Conservation (phyloP, 202 grass and related monocot genomes). For the Setaria italica region DNA sequence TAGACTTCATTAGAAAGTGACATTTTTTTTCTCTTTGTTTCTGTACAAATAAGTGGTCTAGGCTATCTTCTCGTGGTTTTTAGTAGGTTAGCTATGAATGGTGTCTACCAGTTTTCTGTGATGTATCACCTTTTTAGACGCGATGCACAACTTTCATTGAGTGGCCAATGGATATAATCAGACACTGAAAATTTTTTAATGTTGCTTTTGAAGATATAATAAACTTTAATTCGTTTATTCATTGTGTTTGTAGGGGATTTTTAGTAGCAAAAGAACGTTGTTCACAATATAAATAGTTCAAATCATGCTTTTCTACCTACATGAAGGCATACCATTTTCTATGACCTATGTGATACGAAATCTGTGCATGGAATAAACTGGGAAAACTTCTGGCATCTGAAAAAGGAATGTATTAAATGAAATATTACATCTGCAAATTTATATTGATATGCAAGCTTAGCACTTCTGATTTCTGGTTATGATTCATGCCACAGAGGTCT, state of each 20-base stretch:
- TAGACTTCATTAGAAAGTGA: constrained; percentile 30
- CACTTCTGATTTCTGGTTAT: background rate
- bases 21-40: constrained; percentile 22
- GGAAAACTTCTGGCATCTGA: background rate
- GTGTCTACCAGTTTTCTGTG: background rate
- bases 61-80: constrained; percentile 26
- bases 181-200: background rate
- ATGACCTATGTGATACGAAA: background rate
- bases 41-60: constrained; percentile 30
- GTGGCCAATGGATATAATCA: background rate
- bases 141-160: background rate
- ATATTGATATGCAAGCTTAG: background rate
- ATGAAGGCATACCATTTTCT: background rate
- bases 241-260: background rate
- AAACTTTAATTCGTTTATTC: constrained; percentile 9
- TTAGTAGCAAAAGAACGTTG: background rate
- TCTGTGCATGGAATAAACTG: background rate
- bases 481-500: too few relatives aligned
- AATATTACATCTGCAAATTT: background rate
- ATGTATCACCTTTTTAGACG: background rate
- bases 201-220: constrained; percentile 18
- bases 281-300: background rate
- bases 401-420: background rate
- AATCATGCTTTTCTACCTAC: background rate
- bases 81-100: constrained; percentile 44